Evolutionary conservation across 352 stramenopile species (phyloP).

Genomic region (Phytophthora pluvialis): DNA sequence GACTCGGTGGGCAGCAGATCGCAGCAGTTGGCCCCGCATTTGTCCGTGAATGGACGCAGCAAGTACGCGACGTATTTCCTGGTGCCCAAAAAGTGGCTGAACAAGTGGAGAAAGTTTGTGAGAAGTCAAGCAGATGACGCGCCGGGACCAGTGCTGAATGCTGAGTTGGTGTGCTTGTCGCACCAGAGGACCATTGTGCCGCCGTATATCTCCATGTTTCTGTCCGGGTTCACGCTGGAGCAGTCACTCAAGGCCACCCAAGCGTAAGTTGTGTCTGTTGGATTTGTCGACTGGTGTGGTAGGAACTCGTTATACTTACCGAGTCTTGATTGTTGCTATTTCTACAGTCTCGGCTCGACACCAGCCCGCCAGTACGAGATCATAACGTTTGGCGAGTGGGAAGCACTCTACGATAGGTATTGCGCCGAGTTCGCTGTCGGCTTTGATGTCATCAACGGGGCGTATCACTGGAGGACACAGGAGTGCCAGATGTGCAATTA

Average conservation of each 20-base stretch:
- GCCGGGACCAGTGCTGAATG: conserved; percentile 81
- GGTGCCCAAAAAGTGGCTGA: conserved; percentile 89
- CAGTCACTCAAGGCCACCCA: conserved; percentile 78
- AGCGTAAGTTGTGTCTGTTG: conserved; percentile 46
- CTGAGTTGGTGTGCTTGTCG: conserved; percentile 79
- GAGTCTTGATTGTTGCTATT: conserved; percentile 2
- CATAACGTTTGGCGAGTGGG: conserved; percentile 81
- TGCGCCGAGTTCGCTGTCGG: conserved; percentile 84
- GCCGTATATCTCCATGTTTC: conserved; percentile 87
- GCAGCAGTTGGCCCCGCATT: conserved; percentile 49
- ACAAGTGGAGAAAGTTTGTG: conserved; percentile 80
- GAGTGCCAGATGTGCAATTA: conserved; percentile 87
- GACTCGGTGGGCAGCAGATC: conserved; percentile 22
- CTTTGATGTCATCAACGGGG: conserved; percentile 79
- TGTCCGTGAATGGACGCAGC: conserved; percentile 57
- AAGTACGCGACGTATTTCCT: conserved; percentile 74
- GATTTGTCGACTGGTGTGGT: not conserved
- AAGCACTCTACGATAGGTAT: conserved; percentile 80
- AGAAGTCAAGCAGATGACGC: conserved; percentile 60
- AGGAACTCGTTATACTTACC: not conserved
- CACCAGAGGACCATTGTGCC: conserved; percentile 84
- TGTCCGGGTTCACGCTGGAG: conserved; percentile 82
- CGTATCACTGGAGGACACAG: conserved; percentile 84
- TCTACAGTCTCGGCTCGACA: conserved; percentile 50
- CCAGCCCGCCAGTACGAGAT: conserved; percentile 85